Percentiles rank a stretch among this genome's conserved stretches.
Evolutionary conservation across 164 flowering plant species (phyloP).

Genomic region (Aristolochia californica): DNA sequence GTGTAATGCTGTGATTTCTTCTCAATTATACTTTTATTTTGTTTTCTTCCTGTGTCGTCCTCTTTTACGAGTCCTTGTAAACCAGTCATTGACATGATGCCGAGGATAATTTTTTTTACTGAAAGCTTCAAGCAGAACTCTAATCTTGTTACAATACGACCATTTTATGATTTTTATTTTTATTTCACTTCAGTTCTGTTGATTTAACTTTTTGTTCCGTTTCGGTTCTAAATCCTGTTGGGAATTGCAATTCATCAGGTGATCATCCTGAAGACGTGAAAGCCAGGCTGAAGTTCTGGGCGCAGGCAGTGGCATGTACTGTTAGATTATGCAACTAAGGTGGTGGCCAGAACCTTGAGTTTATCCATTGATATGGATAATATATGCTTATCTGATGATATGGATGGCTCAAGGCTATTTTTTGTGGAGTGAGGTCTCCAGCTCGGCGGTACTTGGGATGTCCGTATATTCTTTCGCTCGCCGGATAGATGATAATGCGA

Average conservation of each 20-base stretch:
- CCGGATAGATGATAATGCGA: background rate
- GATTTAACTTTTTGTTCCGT: too few species aligned
- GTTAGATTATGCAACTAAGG: conserved; percentile 55
- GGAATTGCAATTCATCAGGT: conserved; percentile 26
- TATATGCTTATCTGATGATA: background rate
- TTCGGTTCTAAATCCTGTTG: background rate
- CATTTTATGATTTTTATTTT: too few species aligned
- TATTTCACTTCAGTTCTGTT: background rate
- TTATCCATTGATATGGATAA: conserved; percentile 2
- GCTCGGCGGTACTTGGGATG: conserved; percentile 1
- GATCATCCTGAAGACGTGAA: conserved; percentile 84
- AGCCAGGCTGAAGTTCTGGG: conserved; percentile 82
- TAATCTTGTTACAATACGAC: background rate
- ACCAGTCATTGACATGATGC: background rate
- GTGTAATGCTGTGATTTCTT: background rate
- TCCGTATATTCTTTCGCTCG: background rate
- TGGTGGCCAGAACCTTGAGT: background rate
- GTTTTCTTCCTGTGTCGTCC: background rate
- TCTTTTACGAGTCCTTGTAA: background rate
- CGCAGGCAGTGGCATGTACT: conserved; percentile 83
- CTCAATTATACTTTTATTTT: background rate
- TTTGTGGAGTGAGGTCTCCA: too few species aligned
- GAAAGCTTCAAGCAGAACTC: background rate
- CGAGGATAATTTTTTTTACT: background rate
- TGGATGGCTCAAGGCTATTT: conserved; percentile 5